Conservation (phyloP, 2,329 filamentous ascomycete species). For the Colletotrichum eleusines region DNA sequence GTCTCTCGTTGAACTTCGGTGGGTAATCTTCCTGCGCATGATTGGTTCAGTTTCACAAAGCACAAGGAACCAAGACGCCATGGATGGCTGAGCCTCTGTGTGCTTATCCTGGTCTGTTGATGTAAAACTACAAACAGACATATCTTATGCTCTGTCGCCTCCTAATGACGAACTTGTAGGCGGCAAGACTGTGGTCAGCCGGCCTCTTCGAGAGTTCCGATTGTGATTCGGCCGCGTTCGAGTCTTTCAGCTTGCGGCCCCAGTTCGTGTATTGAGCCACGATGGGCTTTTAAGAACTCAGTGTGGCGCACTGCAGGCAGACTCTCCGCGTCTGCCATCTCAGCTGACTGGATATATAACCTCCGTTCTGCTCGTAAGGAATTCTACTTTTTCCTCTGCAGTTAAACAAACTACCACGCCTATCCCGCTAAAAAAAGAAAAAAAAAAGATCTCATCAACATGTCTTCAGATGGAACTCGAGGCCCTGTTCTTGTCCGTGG, state of each 20-base stretch:
- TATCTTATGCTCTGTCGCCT: not conserved
- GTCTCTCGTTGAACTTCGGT: not conserved
- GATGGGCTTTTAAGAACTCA: not conserved
- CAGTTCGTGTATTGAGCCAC: not conserved
- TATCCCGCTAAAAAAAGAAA: too few species aligned
- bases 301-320: not conserved
- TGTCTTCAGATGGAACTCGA: conserved; percentile 34
- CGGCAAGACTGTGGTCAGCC: not conserved
- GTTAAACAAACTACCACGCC: not conserved
- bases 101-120: not conserved
- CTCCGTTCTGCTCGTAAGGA: too few species aligned
- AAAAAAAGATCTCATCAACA: not conserved
- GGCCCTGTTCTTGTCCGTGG: conserved; percentile 25
- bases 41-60: not conserved
- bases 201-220: not conserved
- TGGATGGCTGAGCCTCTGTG: conserved; percentile 1
- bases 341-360: not conserved
- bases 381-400: not conserved
- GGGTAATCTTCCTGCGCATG: not conserved
- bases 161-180: not conserved
- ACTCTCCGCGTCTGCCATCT: not conserved
- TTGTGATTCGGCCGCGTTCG: too few species aligned
- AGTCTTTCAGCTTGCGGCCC: too few species aligned
- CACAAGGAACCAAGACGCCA: conserved; percentile 1
- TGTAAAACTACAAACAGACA: not conserved